phyloP scores from a whole-genome alignment of 1,284 basidiomycete species.

The Pseudozyma flocculosa region DNA sequence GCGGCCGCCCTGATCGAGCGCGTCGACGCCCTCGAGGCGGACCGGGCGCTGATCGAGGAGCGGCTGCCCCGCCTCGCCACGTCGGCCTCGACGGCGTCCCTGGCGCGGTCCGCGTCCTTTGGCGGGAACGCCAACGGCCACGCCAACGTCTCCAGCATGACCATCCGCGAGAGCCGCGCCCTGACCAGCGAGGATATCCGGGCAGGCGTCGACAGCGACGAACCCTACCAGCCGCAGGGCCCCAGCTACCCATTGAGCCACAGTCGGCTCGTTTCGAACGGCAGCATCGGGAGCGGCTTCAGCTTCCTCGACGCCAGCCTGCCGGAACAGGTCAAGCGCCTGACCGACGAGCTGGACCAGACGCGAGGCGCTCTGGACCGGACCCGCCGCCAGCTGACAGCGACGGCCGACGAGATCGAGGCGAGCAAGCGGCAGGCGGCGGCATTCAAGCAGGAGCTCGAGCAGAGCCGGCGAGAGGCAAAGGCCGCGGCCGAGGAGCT shows the following conservation, averaged over 20 bases:
- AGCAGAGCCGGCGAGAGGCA: not conserved
- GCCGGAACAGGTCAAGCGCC: conserved; percentile 23
- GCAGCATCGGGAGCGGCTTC: conserved; percentile 26
- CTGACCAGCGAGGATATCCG: conserved; percentile 4
- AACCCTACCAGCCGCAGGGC: conserved; percentile 17
- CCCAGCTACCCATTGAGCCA: conserved; percentile 20
- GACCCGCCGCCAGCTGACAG: not conserved
- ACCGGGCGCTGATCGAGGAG: conserved; percentile 23
- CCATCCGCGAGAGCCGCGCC: conserved; percentile 7
- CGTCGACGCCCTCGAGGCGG: conserved; percentile 30
- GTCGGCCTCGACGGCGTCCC: conserved; percentile 22
- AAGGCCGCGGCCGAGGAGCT: not conserved
- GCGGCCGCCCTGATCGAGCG: conserved; percentile 38
- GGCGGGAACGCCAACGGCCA: conserved; percentile 13
- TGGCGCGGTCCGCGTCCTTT: conserved; percentile 27
- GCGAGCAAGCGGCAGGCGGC: not conserved
- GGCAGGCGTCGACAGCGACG: conserved; percentile 6
- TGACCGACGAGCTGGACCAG: conserved; percentile 16
- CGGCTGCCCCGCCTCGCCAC: conserved; percentile 22
- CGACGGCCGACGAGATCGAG: not conserved
- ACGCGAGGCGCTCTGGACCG: conserved; percentile 2
- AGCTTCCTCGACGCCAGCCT: conserved; percentile 27
- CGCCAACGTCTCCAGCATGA: conserved; percentile 4
- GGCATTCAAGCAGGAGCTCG: not conserved
- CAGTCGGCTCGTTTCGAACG: conserved; percentile 25